A percentile compares a stretch with the other conserved stretches of the same genome.
Evolutionary conservation across 2,329 filamentous ascomycete genomes (phyloP).

Genomic region (Teratosphaeria viscida): DNA sequence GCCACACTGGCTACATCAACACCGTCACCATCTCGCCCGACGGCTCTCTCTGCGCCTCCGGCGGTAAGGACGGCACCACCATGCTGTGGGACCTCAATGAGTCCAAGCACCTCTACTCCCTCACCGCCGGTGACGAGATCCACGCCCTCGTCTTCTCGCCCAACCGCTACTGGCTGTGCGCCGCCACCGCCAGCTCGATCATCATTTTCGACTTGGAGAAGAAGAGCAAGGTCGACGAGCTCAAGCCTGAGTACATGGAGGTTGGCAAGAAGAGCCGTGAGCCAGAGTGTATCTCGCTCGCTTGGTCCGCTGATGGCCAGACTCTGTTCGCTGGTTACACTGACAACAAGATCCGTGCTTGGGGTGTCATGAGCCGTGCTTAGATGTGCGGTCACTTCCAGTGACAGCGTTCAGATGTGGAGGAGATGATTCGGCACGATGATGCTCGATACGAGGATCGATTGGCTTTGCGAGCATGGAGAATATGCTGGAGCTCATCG

Average conservation of each 20-base stretch:
- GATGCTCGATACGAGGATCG: constrained; percentile 29
- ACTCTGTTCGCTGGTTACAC: constrained; percentile 99
- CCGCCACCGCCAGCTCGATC: constrained; percentile 92
- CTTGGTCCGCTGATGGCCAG: constrained; percentile 97
- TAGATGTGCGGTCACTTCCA: constrained; percentile 14
- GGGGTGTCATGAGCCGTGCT: constrained; percentile 90
- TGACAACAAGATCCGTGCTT: constrained; percentile 97
- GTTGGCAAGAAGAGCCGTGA: constrained; percentile 98
- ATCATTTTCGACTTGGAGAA: constrained; percentile 99
- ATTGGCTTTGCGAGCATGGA: constrained; percentile 12
- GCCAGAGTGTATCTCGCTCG: constrained; percentile 94
- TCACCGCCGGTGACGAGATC: constrained; percentile 99
- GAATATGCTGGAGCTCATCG: constrained; percentile 11
- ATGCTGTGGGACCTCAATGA: constrained; percentile 99
- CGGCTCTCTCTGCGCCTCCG: constrained; percentile 96
- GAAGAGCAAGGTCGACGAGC: constrained; percentile 99
- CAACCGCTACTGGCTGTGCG: constrained; percentile 99
- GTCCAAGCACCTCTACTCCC: constrained; percentile 99
- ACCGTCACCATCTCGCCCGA: constrained; percentile 99
- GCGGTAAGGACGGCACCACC: constrained; percentile 99
- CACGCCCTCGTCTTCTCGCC: constrained; percentile 99
- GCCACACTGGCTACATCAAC: constrained; percentile 99
- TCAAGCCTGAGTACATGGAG: constrained; percentile 95
- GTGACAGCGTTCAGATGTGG: background rate
- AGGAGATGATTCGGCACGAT: constrained; percentile 21